phyloP scores from a whole-genome alignment of 2,329 filamentous ascomycete species.

The Pestalotiopsis sp. region DNA sequence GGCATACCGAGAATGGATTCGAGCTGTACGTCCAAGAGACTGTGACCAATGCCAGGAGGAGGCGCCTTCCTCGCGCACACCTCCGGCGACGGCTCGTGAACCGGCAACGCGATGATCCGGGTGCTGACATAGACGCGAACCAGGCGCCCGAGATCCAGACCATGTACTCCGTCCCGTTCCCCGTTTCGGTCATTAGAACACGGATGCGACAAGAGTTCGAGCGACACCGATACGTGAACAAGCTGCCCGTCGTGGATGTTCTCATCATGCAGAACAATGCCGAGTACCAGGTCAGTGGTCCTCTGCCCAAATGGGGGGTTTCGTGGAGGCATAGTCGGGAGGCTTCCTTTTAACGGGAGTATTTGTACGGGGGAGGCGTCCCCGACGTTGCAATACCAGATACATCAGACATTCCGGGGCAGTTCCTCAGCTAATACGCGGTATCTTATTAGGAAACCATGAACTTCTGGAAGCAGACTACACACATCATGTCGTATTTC shows the following conservation, averaged over 20 bases:
- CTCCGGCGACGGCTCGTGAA: background rate
- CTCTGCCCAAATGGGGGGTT: background rate
- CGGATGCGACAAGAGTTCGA: conserved; percentile 98
- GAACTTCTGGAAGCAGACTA: conserved; percentile 98
- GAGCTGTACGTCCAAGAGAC: conserved; percentile 72
- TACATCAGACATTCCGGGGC: background rate
- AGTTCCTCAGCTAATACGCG: conserved; percentile 16
- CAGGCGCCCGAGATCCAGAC: conserved; percentile 96
- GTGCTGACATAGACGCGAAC: background rate
- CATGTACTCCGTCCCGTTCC: conserved; percentile 93
- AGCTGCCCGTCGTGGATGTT: conserved; percentile 86
- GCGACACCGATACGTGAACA: conserved; percentile 89
- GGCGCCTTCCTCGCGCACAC: too few relatives aligned
- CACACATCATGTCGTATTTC: conserved; percentile 97
- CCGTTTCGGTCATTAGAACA: conserved; percentile 84
- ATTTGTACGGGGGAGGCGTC: background rate
- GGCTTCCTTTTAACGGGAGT: background rate
- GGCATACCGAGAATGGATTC: conserved; percentile 94
- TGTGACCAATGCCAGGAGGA: background rate
- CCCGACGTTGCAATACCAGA: background rate
- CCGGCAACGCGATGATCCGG: background rate
- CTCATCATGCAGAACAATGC: conserved; percentile 88
- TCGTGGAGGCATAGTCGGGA: background rate
- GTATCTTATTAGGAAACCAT: conserved; percentile 79
- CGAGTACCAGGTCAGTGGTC: conserved; percentile 81